Conservation (phyloP, 2,329 filamentous ascomycete species). For the Talaromyces albobiverticillius region DNA sequence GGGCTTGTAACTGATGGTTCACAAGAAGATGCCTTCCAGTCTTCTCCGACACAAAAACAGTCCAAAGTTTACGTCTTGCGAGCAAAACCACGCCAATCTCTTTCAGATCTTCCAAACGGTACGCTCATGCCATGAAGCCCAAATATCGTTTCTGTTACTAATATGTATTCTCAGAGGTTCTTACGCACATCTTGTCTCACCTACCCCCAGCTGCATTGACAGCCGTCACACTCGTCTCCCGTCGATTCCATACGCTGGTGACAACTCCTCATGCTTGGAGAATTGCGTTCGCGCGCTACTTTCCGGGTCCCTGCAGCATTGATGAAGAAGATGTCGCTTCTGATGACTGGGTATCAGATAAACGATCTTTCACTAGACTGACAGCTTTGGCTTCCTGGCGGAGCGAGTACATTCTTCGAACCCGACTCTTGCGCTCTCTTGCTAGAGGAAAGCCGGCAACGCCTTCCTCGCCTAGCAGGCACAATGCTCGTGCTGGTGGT, state of each 20-base stretch:
- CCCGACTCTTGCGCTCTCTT: conserved; percentile 76
- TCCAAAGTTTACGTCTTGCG: conserved; percentile 52
- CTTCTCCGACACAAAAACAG: conserved; percentile 4
- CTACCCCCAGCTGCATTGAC: conserved; percentile 80
- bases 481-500: conserved; percentile 53
- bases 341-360: conserved; percentile 65
- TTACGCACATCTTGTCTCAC: conserved; percentile 89
- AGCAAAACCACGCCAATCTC: conserved; percentile 45
- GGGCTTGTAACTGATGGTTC: conserved; percentile 32
- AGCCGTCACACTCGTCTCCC: conserved; percentile 79
- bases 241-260: conserved; percentile 79
- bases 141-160: background rate
- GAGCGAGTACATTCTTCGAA: conserved; percentile 90
- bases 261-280: conserved; percentile 93
- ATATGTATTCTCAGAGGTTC: conserved; percentile 64
- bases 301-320: conserved; percentile 69
- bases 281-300: conserved; percentile 86
- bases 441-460: conserved; percentile 70
- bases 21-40: background rate
- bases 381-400: conserved; percentile 87
- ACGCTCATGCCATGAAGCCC: conserved; percentile 17
- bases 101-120: conserved; percentile 78
- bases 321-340: conserved; percentile 43
- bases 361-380: conserved; percentile 76
- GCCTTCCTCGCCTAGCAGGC: conserved; percentile 51